Evolutionary conservation across 108 stramenopile genomes (phyloP).

Genomic region (Schizochytrium sp.): DNA sequence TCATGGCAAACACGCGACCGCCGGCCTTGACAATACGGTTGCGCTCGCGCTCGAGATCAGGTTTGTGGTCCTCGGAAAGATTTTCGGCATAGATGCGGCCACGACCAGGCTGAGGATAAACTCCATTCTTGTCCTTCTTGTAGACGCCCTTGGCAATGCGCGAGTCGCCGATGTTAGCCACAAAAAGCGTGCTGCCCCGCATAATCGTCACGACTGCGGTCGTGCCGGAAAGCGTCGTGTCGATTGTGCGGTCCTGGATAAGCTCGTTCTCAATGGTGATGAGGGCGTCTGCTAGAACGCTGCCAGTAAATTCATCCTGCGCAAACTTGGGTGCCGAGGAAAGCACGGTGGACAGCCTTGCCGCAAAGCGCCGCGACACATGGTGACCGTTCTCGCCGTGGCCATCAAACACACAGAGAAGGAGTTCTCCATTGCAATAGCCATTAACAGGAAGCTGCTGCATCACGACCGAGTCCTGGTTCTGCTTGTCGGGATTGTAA

Average conservation of each 20-base stretch:
- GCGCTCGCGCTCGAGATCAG: conserved; percentile 87
- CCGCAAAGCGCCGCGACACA: conserved; percentile 78
- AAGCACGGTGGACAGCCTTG: conserved; percentile 72
- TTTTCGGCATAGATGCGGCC: conserved; percentile 51
- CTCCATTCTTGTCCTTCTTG: not conserved
- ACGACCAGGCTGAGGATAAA: conserved; percentile 41
- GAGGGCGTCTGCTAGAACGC: conserved; percentile 51
- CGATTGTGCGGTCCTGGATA: conserved; percentile 76
- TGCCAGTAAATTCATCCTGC: conserved; percentile 59
- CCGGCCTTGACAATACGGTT: conserved; percentile 81
- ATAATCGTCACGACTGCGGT: conserved; percentile 85
- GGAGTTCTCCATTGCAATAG: conserved; percentile 71
- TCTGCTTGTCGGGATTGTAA: conserved; percentile 96
- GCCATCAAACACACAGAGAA: conserved; percentile 90
- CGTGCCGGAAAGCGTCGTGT: conserved; percentile 89
- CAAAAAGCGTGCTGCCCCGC: conserved; percentile 71
- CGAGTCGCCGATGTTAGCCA: conserved; percentile 88
- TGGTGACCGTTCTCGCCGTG: conserved; percentile 94
- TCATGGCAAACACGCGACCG: conserved; percentile 93
- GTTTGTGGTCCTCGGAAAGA: conserved; percentile 93
- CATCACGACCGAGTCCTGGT: conserved; percentile 95
- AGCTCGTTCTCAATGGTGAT: conserved; percentile 77
- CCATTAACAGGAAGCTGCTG: conserved; percentile 57
- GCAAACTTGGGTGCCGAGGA: conserved; percentile 73
- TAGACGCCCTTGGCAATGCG: conserved; percentile 52